These are phyloP conservation scores for Ciborinia camelliae DNA, from an alignment of 2,329 filamentous ascomycete species.

Conservation along the genomic window DNA sequence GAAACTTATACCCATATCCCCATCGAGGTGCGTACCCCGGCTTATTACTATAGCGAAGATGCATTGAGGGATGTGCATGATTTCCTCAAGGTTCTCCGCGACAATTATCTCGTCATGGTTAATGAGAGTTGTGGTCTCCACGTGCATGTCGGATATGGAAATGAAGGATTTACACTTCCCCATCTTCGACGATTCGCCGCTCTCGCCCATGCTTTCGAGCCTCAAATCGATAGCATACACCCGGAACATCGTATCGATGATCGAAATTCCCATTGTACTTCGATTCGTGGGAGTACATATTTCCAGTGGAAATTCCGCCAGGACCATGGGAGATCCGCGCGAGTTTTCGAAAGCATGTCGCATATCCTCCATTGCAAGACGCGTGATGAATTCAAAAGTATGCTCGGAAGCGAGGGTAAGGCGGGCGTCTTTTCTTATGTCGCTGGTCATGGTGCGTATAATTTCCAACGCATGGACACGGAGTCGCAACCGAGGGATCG, in stretches of 20 bases:
- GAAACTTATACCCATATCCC: conserved; percentile 7
- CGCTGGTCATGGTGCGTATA: not conserved
- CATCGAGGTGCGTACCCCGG: conserved; percentile 29
- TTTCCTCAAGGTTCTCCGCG: conserved; percentile 22
- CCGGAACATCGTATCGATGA: conserved; percentile 9
- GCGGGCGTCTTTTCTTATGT: not conserved
- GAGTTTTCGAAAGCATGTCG: not conserved
- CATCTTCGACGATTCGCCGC: conserved; percentile 34
- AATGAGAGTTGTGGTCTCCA: conserved; percentile 34
- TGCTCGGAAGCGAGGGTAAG: not conserved
- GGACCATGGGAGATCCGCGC: not conserved
- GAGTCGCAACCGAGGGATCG: not conserved
- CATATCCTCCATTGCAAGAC: not conserved
- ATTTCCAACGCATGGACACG: not conserved
- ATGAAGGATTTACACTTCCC: conserved; percentile 25
- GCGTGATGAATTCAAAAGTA: not conserved
- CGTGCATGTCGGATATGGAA: conserved; percentile 37
- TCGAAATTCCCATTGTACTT: not conserved
- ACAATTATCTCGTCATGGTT: conserved; percentile 24
- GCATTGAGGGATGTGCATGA: conserved; percentile 17
- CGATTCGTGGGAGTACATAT: not conserved
- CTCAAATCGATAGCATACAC: conserved; percentile 33
- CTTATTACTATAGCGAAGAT: conserved; percentile 17
- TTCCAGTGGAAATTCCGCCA: not conserved
- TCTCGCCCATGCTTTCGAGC: conserved; percentile 34